Evolutionary conservation across 2,329 filamentous ascomycete genomes (phyloP), one percentile per base, ranked within the genome.

Genomic region (Aspergillus latus): DNA sequence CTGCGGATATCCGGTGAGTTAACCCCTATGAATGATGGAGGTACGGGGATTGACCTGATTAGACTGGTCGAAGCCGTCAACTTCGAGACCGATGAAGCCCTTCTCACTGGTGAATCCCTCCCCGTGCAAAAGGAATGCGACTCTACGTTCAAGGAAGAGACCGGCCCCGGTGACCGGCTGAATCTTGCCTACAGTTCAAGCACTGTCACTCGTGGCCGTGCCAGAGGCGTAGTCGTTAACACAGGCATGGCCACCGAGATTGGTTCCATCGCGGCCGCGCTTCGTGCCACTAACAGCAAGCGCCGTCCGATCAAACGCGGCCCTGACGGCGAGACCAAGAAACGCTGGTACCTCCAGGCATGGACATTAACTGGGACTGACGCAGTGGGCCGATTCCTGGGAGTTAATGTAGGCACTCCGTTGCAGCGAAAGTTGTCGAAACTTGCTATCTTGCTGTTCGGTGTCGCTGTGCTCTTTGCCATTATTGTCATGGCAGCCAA

Each of bases 81-180:
- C 70, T 78, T 92, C 59, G 88, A 88, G 59, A 88, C 88, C 58
- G 90, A 95, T 60, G 84, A 86, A 66, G 81, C 84, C 13, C 79
- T 86, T 34, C 75, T 87, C 28, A 87, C 84, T 3, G 84, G 84
- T 49, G 84, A 87, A 70, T 84, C 84, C 9, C 71, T 85, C 3
- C 84, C 84, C 11, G 82, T 86, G 1, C 78, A 76, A 64, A 82
- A 87, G 72, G 76, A 82, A 54, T 71, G 73, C n/a, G 67, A 74
- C 9, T 53, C 60, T 1, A 66, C 65, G 4, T 84, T 84, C 60
- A 72, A 76, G 3, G 66, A 70, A 3, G 80, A 82, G 8, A 81
- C 82, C 16, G 81, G 84, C 1, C 80, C 82, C 34, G 83, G 83
- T 37, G 84, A 87, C 63, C 78, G 83, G 5, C 72, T 83, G 34